Evolutionary conservation across 192 early-diverging fungal species (phyloP), one percentile per base, ranked within the genome.

Genomic region (Chytriomyces sp.): DNA sequence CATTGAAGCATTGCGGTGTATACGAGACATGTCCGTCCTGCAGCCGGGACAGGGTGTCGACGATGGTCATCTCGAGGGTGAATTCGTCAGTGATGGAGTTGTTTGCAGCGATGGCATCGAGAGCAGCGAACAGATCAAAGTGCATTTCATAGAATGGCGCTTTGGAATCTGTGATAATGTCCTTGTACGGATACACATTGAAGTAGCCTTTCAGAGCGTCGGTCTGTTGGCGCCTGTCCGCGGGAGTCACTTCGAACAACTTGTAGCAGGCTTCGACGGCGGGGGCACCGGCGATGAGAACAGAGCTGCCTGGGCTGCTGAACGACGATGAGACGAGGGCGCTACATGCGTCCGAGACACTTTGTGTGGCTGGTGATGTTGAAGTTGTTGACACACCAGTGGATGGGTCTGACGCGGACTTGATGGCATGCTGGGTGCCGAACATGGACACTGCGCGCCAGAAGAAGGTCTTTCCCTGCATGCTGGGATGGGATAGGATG

Each of bases 21-120:
- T 59, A 59, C 8, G 11, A 18, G 45, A 72, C 47, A 72, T 72
- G 69, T 8, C 50, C 69, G 43, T 72, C 69, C 45, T 72, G 48
- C 47, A 72, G 69, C 1, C 13, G n/a, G n/a, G 13, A 4, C 48
- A 72, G 53, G 11, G n/a, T n/a, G 16, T 50, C 69, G 18, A 8
- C 10, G 59, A 72, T 72, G n/a, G 69, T 50, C 9, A 9, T 16
- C 53, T 50, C 11, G 16, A 72, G n/a, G 3, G n/a, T 13, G 26
- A 13, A 26, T 43, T 72, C 69, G 18, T 48, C 59, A 10, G 69
- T 72, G 8, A 72, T 60, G n/a, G 11, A n/a, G 16, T 10, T 18
- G 53, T 72, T 43, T 26, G 69, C 35, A 9, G 47, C 20, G 26
- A 72, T 60, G 53, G 69, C 69, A 60, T 72, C 53, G 9, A 72